These are phyloP conservation scores for Luzula sylvatica DNA, from an alignment of 176 grass and related monocot species.

Conservation along the genomic window DNA sequence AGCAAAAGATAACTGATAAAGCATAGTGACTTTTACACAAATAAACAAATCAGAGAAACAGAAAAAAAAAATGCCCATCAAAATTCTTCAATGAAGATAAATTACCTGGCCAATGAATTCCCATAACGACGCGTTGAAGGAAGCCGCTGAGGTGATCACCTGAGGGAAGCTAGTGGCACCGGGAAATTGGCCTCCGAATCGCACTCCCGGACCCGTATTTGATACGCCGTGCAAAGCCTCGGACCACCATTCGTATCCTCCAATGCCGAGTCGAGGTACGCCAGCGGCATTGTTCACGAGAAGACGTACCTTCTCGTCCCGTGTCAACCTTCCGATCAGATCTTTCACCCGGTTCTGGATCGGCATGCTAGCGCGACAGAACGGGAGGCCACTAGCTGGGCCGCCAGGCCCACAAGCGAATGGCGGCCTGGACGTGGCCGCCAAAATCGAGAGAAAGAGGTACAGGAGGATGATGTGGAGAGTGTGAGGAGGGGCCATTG, in stretches of 20 bases:
- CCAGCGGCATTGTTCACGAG: constrained; percentile 78
- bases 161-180: constrained; percentile 89
- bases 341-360: constrained; percentile 27
- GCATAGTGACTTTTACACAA: too few species aligned
- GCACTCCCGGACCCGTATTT: constrained; percentile 37
- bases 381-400: constrained; percentile 27
- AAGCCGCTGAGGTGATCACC: constrained; percentile 69
- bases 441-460: background rate
- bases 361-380: constrained; percentile 30
- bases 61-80: background rate
- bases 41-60: background rate
- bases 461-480: constrained; percentile 14
- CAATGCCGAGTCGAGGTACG: constrained; percentile 49
- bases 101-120: constrained; percentile 74
- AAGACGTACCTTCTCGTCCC: constrained; percentile 57
- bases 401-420: constrained; percentile 57
- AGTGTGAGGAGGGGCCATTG: constrained; percentile 5
- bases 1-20: too few species aligned
- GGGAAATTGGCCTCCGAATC: constrained; percentile 57
- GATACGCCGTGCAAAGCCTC: constrained; percentile 90
- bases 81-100: background rate
- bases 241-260: constrained; percentile 84
- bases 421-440: background rate
- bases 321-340: constrained; percentile 43
- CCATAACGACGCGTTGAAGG: constrained; percentile 83